Percentiles rank a stretch among this genome's conserved stretches.
phyloP scores from a whole-genome alignment of 2,329 filamentous ascomycete species.

The Ilyonectria mors-panacis region DNA sequence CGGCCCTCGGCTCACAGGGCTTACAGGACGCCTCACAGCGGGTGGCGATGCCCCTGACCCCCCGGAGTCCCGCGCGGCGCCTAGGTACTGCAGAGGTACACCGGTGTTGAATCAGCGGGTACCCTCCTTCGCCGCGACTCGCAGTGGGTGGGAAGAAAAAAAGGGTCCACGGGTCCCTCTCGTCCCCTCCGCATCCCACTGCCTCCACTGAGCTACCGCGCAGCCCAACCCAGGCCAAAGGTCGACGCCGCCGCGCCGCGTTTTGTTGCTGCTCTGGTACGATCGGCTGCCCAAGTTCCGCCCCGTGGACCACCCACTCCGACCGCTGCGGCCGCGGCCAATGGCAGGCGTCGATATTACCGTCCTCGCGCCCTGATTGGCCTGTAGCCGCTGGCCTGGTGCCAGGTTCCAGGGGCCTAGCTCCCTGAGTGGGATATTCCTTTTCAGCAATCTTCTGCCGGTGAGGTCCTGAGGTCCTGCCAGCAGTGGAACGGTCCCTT shows the following conservation, averaged over 20 bases:
- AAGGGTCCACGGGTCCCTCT: constrained; percentile 7
- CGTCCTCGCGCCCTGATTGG: constrained; percentile 47
- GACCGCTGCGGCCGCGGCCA: constrained; percentile 37
- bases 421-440: constrained; percentile 14
- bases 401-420: constrained; percentile 22
- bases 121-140: constrained; percentile 9
- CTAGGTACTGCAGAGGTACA: not conserved
- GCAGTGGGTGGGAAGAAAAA: constrained; percentile 3
- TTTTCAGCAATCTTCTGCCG: constrained; percentile 28
- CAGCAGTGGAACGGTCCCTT: not conserved
- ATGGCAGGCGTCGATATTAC: constrained; percentile 50
- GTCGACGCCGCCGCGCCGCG: constrained; percentile 4
- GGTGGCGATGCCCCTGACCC: not conserved
- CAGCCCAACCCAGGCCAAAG: constrained; percentile 18
- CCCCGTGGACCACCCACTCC: constrained; percentile 24
- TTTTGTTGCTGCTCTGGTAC: constrained; percentile 35
- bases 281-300: constrained; percentile 47
- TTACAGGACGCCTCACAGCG: not conserved
- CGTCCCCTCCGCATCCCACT: constrained; percentile 4
- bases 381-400: constrained; percentile 3
- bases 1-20: not conserved
- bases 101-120: not conserved
- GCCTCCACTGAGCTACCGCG: not conserved
- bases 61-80: not conserved
- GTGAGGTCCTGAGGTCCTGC: not conserved